Base-by-base conservation (phyloP, 495 filamentous ascomycete species). In the Xylaria nigripes region DNA sequence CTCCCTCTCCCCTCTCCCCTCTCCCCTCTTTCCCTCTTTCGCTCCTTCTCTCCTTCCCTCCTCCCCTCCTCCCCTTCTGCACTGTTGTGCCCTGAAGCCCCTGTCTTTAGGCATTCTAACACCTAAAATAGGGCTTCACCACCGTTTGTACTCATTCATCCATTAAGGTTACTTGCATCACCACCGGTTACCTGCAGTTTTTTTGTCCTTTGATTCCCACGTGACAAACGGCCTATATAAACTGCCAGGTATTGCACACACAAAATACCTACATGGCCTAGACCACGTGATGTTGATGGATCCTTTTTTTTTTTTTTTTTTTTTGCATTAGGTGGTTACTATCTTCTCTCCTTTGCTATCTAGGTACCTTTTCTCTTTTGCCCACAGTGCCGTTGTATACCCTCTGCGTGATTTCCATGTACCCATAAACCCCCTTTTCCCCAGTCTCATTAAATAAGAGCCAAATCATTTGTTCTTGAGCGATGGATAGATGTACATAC, bases 141-240 rank as follows among this genome's bases (percentile, higher is more conserved):
- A 45, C 52, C 64, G 64, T 67, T 67, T 67, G 64, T 60, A 60
- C 52, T 51, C 48, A 58, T 59, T 58, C 57, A 50, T 64, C 61
- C 64, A 62, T 62, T 67, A 64, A 53, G 64, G 59, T 64, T 64
- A 49, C 48, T 60, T 64, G 57, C 59, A 59, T 57, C 30, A 51
- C 7, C 32, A 52, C 15, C 64, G 64, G 64, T 51, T 67, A 62
- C 61, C 57, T 59, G 64, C 64, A 64, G 61, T 48, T 53, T 42
- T 55, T 55, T 34, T 64, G 64, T 62, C 57, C 59, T 59, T 59
- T 67, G 64, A 62, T 67, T 67, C 55, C 61, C 64, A 67, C 61
- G 64, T 67, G 61, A 67, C 64, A 66, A 66, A 66, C 63, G 59
- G 58, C 42, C 58, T 54, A 4, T 9, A 55, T 58, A 51, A 47